phyloP scores from a whole-genome alignment of 1,139 yeast species.

The Debaryomyces subglobosus region DNA sequence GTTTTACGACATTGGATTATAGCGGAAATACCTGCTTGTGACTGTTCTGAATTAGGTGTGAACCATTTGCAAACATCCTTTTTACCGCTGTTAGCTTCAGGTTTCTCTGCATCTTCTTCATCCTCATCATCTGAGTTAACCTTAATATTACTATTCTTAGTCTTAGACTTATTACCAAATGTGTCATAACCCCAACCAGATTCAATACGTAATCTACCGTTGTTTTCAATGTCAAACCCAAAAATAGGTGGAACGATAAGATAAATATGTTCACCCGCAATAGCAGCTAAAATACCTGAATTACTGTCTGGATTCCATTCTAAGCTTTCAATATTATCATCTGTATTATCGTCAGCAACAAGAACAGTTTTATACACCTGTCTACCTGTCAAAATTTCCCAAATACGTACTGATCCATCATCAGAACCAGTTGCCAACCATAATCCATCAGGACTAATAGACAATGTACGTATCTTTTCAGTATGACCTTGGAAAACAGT shows the following conservation, averaged over 20 bases:
- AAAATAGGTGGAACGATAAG: constrained; percentile 87
- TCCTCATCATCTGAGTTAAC: constrained; percentile 47
- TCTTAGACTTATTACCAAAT: constrained; percentile 55
- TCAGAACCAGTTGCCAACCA: constrained; percentile 98
- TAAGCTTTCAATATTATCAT: constrained; percentile 78
- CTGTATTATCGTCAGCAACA: constrained; percentile 55
- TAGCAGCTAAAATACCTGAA: constrained; percentile 78
- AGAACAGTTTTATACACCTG: constrained; percentile 74
- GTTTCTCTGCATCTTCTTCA: constrained; percentile 36
- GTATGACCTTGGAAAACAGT: constrained; percentile 82
- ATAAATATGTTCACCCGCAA: constrained; percentile 80
- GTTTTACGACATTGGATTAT: constrained; percentile 69
- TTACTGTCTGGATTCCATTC: constrained; percentile 88
- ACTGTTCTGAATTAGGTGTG: constrained; percentile 70
- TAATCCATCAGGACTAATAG: constrained; percentile 86
- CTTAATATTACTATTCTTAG: constrained; percentile 41
- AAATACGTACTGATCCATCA: constrained; percentile 91
- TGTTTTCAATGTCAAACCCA: constrained; percentile 85
- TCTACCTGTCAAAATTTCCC: constrained; percentile 97
- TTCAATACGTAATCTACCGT: constrained; percentile 77
- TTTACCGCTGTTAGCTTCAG: constrained; percentile 39
- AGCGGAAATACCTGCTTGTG: constrained; percentile 70
- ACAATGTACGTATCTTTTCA: constrained; percentile 78
- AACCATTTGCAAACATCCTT: constrained; percentile 80
- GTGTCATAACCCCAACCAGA: constrained; percentile 92